A percentile compares a stretch with the other conserved stretches of the same genome.
phyloP scores from a whole-genome alignment of 352 stramenopile genomes.

The Pythium insidiosum region DNA sequence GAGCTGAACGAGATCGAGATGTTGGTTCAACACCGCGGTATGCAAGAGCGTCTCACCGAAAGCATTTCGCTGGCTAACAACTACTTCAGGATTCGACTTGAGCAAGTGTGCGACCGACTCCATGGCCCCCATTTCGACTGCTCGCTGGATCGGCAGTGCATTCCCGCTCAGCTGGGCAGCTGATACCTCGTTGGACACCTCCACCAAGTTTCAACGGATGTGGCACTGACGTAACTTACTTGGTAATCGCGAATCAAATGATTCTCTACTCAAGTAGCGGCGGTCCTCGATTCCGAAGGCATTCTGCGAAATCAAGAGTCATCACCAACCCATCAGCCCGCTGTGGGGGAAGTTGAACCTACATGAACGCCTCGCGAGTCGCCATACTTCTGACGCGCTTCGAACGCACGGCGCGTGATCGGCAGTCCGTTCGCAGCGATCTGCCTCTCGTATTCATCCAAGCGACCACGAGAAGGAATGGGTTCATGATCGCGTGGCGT shows the following conservation, averaged over 20 bases:
- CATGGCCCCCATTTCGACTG: conserved; percentile 39
- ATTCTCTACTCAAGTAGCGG: conserved; percentile 29
- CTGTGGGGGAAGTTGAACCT: neutral
- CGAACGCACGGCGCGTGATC: conserved; percentile 29
- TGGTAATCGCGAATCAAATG: conserved; percentile 19
- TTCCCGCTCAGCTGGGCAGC: conserved; percentile 25
- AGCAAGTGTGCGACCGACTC: conserved; percentile 7
- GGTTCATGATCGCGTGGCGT: no score
- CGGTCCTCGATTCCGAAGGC: conserved; percentile 37
- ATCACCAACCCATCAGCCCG: no score
- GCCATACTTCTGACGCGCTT: conserved; percentile 12
- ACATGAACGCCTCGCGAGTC: conserved; percentile 2
- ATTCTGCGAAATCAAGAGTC: conserved; percentile 19
- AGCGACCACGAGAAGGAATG: neutral
- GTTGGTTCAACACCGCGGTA: conserved; percentile 49
- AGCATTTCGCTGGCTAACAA: conserved; percentile 22
- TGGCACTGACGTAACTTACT: conserved; percentile 12
- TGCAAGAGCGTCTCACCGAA: conserved; percentile 63
- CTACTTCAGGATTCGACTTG: neutral
- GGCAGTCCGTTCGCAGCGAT: conserved; percentile 30
- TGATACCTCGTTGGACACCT: no score
- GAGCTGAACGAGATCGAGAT: conserved; percentile 35
- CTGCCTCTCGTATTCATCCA: conserved; percentile 24
- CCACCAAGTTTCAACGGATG: no score
- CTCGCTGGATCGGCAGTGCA: conserved; percentile 36